Evolutionary conservation across 192 early-diverging fungal genomes (phyloP).

Genomic region (Coemansia sp.): DNA sequence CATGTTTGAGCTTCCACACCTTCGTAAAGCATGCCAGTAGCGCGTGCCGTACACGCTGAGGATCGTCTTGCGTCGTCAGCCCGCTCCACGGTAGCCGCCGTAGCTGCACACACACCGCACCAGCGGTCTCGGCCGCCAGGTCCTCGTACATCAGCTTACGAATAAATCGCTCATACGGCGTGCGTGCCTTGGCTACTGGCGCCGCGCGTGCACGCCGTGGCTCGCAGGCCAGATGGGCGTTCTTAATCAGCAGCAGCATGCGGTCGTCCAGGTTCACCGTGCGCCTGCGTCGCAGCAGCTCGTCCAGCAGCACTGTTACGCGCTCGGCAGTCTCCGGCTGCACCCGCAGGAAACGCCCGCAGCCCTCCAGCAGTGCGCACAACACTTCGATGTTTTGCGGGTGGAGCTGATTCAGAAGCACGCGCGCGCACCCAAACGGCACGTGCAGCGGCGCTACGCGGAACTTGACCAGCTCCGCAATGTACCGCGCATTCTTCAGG

Average conservation of each 20-base stretch:
- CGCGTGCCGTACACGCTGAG: slow-evolving; percentile 52
- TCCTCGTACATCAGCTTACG: slow-evolving; percentile 87
- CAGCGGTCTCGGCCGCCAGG: slow-evolving; percentile 69
- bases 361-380: slow-evolving; percentile 79
- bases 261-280: slow-evolving; percentile 83
- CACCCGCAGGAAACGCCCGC: slow-evolving; percentile 83
- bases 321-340: slow-evolving; percentile 71
- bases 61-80: not conserved
- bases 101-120: slow-evolving; percentile 64
- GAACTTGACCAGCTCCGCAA: slow-evolving; percentile 96
- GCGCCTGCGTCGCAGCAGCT: slow-evolving; percentile 87
- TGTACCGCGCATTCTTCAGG: slow-evolving; percentile 71
- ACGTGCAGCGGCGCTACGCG: slow-evolving; percentile 75
- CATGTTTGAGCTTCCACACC: slow-evolving; percentile 90
- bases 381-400: slow-evolving; percentile 81
- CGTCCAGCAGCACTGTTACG: slow-evolving; percentile 71
- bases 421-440: slow-evolving; percentile 82
- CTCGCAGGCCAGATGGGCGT: slow-evolving; percentile 87
- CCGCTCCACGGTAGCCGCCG: slow-evolving; percentile 84
- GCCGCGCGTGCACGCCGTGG: slow-evolving; percentile 67
- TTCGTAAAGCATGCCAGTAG: slow-evolving; percentile 82
- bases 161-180: slow-evolving; percentile 84
- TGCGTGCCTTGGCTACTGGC: slow-evolving; percentile 63
- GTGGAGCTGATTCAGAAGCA: slow-evolving; percentile 82
- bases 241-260: slow-evolving; percentile 86